These are phyloP conservation scores for Tetrapisispora fleetii DNA, from an alignment of 805 yeast species.

Conservation along the genomic window DNA sequence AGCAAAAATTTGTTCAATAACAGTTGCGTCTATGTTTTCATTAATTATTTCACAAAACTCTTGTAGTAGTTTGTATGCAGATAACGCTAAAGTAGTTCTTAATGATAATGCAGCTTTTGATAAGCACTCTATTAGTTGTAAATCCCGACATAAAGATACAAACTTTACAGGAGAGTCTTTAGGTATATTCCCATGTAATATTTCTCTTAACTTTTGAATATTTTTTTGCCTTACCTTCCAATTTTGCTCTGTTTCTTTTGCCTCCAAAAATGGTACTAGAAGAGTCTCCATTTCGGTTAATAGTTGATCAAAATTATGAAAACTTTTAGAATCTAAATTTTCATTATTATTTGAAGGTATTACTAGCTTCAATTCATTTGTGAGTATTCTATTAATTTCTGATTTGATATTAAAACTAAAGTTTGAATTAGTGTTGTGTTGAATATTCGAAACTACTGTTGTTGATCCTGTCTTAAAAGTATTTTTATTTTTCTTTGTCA, in stretches of 20 bases:
- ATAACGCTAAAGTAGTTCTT: constrained; percentile 70
- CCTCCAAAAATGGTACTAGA: constrained; percentile 42
- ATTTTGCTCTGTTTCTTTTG: constrained; percentile 76
- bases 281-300: constrained; percentile 21
- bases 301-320: constrained; percentile 13
- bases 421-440: neutral
- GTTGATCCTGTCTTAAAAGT: neutral
- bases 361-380: neutral
- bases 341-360: neutral
- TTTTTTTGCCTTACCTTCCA: constrained; percentile 68
- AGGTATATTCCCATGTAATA: constrained; percentile 49
- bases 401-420: constrained; percentile 12
- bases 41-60: constrained; percentile 37
- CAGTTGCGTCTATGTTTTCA: constrained; percentile 20
- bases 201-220: constrained; percentile 43
- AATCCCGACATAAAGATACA: constrained; percentile 23
- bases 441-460: neutral
- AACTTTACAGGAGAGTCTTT: constrained; percentile 31
- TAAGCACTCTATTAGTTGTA: constrained; percentile 48
- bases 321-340: neutral
- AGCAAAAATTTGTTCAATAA: constrained; percentile 29
- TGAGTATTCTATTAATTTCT: constrained; percentile 14
- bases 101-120: constrained; percentile 60
- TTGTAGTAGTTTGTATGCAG: constrained; percentile 68
- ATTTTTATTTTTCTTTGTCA: neutral